phyloP scores from a whole-genome alignment of 345 rosid genomes.

The Ailanthus altissimus region DNA sequence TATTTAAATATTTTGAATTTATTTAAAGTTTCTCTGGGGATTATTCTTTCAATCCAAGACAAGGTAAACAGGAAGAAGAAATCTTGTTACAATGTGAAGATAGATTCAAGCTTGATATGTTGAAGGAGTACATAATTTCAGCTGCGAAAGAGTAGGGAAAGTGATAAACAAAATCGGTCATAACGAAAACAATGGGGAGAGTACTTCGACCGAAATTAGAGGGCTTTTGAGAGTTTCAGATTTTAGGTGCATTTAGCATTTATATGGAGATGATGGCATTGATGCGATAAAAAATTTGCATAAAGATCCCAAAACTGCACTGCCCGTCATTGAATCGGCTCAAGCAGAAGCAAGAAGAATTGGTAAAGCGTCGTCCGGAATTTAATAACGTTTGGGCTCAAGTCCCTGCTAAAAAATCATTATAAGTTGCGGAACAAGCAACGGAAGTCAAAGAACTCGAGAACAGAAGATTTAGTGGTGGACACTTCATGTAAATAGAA shows the following conservation, averaged over 20 bases:
- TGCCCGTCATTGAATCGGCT: constrained; percentile 23
- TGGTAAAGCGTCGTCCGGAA: background rate
- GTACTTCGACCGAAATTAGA: background rate
- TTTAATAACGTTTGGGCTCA: constrained; percentile 12
- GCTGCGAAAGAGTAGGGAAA: background rate
- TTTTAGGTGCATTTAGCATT: constrained; percentile 23
- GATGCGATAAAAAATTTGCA: constrained; percentile 17
- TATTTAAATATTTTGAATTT: too few species aligned
- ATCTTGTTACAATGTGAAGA: constrained; percentile 22
- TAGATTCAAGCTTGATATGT: constrained; percentile 27
- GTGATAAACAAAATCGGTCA: background rate
- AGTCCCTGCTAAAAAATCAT: constrained; percentile 1
- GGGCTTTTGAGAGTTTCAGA: background rate
- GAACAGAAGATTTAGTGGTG: background rate
- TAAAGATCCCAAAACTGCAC: background rate
- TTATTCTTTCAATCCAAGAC: background rate
- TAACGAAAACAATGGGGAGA: background rate
- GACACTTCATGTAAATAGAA: background rate
- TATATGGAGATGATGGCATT: constrained; percentile 29
- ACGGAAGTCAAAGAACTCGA: background rate
- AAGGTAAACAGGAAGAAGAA: background rate
- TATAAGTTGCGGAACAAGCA: constrained; percentile 2
- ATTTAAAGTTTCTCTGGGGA: too few species aligned
- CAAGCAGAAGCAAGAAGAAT: constrained; percentile 25
- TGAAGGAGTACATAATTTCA: constrained; percentile 5